Evolutionary conservation across 805 yeast species (phyloP).

Genomic region (Kuraishia cidri): DNA sequence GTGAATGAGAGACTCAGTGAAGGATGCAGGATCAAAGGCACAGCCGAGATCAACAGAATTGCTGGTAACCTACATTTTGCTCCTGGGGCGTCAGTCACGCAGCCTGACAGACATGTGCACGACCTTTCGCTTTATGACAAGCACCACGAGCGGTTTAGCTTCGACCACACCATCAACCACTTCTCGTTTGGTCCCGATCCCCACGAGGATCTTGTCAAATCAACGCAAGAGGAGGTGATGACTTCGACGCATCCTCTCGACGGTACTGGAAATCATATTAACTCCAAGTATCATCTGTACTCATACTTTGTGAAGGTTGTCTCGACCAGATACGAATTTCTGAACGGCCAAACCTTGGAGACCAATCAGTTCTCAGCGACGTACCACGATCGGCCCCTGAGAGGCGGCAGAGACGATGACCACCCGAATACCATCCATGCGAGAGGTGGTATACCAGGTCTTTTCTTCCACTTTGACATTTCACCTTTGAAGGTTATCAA

Average conservation of each 20-base stretch:
- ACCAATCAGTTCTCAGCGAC: constrained; percentile 91
- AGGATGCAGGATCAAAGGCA: constrained; percentile 85
- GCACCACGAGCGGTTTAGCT: constrained; percentile 49
- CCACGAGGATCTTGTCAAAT: constrained; percentile 17
- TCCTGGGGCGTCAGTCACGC: constrained; percentile 74
- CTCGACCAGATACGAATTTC: constrained; percentile 73
- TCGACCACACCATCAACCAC: constrained; percentile 73
- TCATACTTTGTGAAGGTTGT: constrained; percentile 86
- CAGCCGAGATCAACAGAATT: constrained; percentile 72
- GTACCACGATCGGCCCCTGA: constrained; percentile 74
- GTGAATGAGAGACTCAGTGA: constrained; percentile 55
- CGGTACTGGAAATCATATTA: constrained; percentile 28
- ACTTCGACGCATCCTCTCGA: constrained; percentile 62
- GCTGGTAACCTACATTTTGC: constrained; percentile 93
- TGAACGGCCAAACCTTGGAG: constrained; percentile 45
- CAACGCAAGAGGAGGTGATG: constrained; percentile 17
- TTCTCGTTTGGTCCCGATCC: constrained; percentile 73
- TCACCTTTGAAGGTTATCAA: constrained; percentile 89
- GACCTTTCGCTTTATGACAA: constrained; percentile 68
- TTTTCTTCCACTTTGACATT: constrained; percentile 82
- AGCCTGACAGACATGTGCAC: constrained; percentile 63
- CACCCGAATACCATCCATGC: constrained; percentile 80
- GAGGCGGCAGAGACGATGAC: constrained; percentile 86
- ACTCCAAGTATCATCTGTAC: constrained; percentile 51
- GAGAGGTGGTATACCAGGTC: constrained; percentile 86